Percentiles rank a stretch among this genome's conserved stretches.
These are phyloP conservation scores for Bertia moriformis DNA, from an alignment of 2,329 filamentous ascomycete genomes.

Conservation along the genomic window DNA sequence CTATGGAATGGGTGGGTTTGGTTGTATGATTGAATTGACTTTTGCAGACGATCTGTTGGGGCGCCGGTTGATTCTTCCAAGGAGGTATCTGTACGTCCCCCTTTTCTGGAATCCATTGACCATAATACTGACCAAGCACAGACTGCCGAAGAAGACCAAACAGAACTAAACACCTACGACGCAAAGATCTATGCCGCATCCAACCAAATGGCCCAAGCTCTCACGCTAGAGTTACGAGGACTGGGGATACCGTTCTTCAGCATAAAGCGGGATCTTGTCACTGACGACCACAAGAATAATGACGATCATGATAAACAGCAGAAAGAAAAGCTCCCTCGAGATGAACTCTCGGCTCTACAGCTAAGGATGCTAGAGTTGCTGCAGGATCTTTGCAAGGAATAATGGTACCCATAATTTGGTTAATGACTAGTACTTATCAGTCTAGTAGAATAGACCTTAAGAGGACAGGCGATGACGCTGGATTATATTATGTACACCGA, in stretches of 20 bases:
- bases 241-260: not conserved
- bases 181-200: not conserved
- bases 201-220: not conserved
- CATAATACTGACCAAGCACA: not conserved
- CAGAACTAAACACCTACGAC: not conserved
- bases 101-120: too few species aligned
- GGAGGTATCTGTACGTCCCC: not conserved
- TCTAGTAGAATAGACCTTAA: too few species aligned
- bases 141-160: not conserved
- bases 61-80: not conserved
- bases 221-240: not conserved
- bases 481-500: too few species aligned
- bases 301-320: not conserved
- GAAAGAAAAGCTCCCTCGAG: not conserved
- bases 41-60: not conserved
- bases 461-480: too few species aligned
- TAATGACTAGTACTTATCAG: too few species aligned
- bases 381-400: constrained; percentile 1
- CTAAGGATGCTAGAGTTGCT: not conserved
- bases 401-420: too few species aligned
- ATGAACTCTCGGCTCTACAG: not conserved
- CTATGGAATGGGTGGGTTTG: too few species aligned
- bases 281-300: not conserved
- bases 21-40: too few species aligned
- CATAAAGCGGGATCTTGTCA: not conserved